phyloP scores from a whole-genome alignment of 768 basidiomycete species.

The Termitomyces sp. region DNA sequence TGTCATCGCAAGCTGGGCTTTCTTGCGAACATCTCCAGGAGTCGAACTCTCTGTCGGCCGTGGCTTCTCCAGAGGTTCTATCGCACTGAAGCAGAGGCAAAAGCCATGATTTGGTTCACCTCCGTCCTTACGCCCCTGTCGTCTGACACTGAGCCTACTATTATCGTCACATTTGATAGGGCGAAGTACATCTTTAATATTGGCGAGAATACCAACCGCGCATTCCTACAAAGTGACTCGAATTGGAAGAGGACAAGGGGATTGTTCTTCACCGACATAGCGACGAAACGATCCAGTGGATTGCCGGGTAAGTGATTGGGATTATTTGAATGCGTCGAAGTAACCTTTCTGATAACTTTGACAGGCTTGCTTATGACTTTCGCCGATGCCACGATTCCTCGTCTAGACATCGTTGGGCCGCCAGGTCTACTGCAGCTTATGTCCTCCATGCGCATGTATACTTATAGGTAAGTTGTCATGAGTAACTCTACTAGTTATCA shows the following conservation, averaged over 20 bases:
- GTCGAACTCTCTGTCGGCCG: slow-evolving; percentile 1
- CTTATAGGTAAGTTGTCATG: slow-evolving; percentile 50
- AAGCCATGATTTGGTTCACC: slow-evolving; percentile 55
- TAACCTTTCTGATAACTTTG: background rate
- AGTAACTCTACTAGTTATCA: background rate
- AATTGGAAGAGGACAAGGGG: slow-evolving; percentile 63
- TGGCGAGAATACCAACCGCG: slow-evolving; percentile 74
- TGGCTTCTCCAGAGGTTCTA: slow-evolving; percentile 8
- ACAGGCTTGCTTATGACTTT: slow-evolving; percentile 74
- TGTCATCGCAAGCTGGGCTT: slow-evolving; percentile 7
- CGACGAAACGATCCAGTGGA: slow-evolving; percentile 60
- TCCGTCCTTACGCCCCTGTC: slow-evolving; percentile 52
- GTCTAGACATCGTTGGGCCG: slow-evolving; percentile 66
- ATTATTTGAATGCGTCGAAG: slow-evolving; percentile 1
- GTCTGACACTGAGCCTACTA: slow-evolving; percentile 76
- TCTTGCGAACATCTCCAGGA: slow-evolving; percentile 2
- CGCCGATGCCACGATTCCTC: slow-evolving; percentile 60
- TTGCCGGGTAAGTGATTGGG: slow-evolving; percentile 50
- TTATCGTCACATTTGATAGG: slow-evolving; percentile 69
- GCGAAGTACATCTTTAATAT: slow-evolving; percentile 87
- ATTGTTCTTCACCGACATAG: slow-evolving; percentile 67
- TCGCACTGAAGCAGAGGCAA: slow-evolving; percentile 2
- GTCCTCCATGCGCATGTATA: slow-evolving; percentile 64
- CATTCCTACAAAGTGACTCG: slow-evolving; percentile 61
- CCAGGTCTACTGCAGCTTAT: slow-evolving; percentile 64